A percentile compares a stretch with the other conserved stretches of the same genome.
Evolutionary conservation across 2,329 filamentous ascomycete species (phyloP).

Genomic region (Colletotrichum tanaceti): DNA sequence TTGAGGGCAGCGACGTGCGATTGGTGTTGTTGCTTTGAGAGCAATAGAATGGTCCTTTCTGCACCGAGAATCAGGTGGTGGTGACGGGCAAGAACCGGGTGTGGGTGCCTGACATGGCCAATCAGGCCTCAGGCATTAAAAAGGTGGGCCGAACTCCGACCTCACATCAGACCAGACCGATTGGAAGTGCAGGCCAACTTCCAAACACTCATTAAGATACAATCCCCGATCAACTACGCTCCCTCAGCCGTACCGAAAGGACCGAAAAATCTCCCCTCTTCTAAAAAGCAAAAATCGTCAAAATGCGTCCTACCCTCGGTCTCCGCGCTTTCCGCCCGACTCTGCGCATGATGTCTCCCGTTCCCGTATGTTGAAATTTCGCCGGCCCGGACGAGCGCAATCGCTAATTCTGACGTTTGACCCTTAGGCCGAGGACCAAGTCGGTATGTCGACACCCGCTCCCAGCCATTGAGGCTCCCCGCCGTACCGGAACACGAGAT

Average conservation of each 20-base stretch:
- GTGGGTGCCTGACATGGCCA: slow-evolving; percentile 38
- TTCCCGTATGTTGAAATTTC: slow-evolving; percentile 72
- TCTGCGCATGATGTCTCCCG: slow-evolving; percentile 73
- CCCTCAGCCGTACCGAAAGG: slow-evolving; percentile 31
- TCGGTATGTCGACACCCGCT: slow-evolving; percentile 64
- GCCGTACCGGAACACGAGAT: slow-evolving; percentile 22
- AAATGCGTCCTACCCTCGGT: slow-evolving; percentile 74
- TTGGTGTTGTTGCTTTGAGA: slow-evolving; percentile 48
- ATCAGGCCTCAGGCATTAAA: slow-evolving; percentile 50
- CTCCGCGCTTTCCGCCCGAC: slow-evolving; percentile 76
- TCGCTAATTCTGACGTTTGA: slow-evolving; percentile 49
- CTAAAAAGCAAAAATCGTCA: slow-evolving; percentile 47
- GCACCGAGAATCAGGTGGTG: slow-evolving; percentile 55
- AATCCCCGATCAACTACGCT: slow-evolving; percentile 47
- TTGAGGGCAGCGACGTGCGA: slow-evolving; percentile 52
- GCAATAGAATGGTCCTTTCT: slow-evolving; percentile 43
- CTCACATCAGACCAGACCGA: slow-evolving; percentile 40
- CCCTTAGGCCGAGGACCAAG: slow-evolving; percentile 73
- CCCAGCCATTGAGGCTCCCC: slow-evolving; percentile 36
- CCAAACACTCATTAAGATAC: slow-evolving; percentile 41
- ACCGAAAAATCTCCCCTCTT: slow-evolving; percentile 35
- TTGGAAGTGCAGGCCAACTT: slow-evolving; percentile 35
- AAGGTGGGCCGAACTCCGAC: slow-evolving; percentile 36
- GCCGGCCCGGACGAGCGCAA: slow-evolving; percentile 32
- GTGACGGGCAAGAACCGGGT: slow-evolving; percentile 45